Percentiles rank a stretch among this genome's conserved stretches.
These are phyloP conservation scores for Salix suchowensis DNA, from an alignment of 345 rosid genomes.

Conservation along the genomic window DNA sequence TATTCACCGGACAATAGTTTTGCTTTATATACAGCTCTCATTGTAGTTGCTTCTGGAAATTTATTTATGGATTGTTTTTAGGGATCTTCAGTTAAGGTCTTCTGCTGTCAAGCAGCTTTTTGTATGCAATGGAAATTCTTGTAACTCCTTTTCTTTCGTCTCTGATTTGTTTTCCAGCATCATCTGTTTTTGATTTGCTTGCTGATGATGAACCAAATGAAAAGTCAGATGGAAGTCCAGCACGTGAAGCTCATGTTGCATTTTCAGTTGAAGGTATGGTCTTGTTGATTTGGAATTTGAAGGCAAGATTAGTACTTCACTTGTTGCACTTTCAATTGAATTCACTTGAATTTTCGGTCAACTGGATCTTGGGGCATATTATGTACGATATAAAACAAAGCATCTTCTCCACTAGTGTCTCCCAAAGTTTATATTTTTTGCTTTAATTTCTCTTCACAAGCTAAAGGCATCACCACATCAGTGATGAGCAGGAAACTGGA, in stretches of 20 bases:
- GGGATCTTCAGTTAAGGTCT: neutral
- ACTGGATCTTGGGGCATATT: neutral
- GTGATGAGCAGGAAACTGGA: neutral
- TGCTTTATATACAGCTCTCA: constrained; percentile 10
- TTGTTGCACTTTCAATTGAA: neutral
- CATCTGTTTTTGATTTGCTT: constrained; percentile 70
- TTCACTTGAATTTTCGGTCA: neutral
- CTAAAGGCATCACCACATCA: neutral
- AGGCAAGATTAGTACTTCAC: neutral
- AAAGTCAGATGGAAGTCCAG: constrained; percentile 32
- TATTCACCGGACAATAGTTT: constrained; percentile 12
- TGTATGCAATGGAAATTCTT: neutral
- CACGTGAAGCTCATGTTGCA: constrained; percentile 66
- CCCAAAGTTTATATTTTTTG: neutral
- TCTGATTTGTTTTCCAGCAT: constrained; percentile 38
- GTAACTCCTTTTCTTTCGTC: neutral
- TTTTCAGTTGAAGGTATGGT: constrained; percentile 76
- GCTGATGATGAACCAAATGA: constrained; percentile 49
- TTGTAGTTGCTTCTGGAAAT: constrained; percentile 8
- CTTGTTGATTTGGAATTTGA: neutral
- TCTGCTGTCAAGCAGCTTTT: neutral
- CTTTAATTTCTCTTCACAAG: neutral
- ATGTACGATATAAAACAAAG: neutral
- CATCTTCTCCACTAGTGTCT: neutral
- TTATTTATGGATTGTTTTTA: neutral